Conservation (phyloP, 805 yeast genomes). For the Scheffersomyces amazonensis region DNA sequence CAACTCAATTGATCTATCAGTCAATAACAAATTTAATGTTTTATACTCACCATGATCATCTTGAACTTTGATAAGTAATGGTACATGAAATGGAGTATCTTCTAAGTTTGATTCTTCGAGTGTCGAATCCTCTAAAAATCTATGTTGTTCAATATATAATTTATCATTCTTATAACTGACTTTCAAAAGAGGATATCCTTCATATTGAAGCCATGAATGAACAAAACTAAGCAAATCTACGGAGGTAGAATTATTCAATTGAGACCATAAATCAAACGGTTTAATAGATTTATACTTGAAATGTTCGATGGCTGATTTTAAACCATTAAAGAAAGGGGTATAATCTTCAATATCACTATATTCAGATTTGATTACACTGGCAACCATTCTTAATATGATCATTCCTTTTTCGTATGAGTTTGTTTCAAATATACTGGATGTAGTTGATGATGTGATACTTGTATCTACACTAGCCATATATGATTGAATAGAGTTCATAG, state of each 20-base stretch:
- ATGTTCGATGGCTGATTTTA: slow-evolving; percentile 24
- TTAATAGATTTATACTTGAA: slow-evolving; percentile 39
- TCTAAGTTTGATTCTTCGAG: slow-evolving; percentile 36
- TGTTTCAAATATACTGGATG: slow-evolving; percentile 47
- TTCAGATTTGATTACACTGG: slow-evolving; percentile 11
- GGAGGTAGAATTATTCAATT: slow-evolving; percentile 26
- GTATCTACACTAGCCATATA: slow-evolving; percentile 29
- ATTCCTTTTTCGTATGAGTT: slow-evolving; percentile 61
- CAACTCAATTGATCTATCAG: slow-evolving; percentile 37
- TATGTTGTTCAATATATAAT: slow-evolving; percentile 33
- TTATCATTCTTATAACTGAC: slow-evolving; percentile 10
- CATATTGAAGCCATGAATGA: slow-evolving; percentile 57
- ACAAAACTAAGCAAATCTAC: slow-evolving; percentile 50
- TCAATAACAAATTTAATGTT: slow-evolving; percentile 36
- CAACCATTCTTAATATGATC: slow-evolving; percentile 49
- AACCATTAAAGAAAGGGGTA: slow-evolving; percentile 6
- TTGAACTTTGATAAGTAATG: slow-evolving; percentile 43
- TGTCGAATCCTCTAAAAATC: slow-evolving; percentile 23
- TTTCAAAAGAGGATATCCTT: slow-evolving; percentile 56
- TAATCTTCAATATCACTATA: slow-evolving; percentile 4
- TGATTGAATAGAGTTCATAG: slow-evolving; percentile 32
- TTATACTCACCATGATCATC: slow-evolving; percentile 25
- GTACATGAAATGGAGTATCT: slow-evolving; percentile 61
- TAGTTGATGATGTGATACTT: slow-evolving; percentile 15
- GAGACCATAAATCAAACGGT: slow-evolving; percentile 53